Percentiles rank a stretch among this genome's conserved stretches.
phyloP scores from a whole-genome alignment of 805 yeast genomes.

The Cyberlindnera bimundalis region DNA sequence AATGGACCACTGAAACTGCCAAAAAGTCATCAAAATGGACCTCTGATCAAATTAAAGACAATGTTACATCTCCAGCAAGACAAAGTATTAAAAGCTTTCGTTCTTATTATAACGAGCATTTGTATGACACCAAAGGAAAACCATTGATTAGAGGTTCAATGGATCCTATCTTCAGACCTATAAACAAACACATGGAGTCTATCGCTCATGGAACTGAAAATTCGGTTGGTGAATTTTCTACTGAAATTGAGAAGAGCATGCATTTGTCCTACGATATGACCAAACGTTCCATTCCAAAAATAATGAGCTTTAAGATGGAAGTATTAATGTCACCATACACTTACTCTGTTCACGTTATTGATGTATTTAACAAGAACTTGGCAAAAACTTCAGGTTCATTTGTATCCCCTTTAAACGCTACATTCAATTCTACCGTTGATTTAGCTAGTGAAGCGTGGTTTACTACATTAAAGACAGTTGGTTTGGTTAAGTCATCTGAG shows the following conservation, averaged over 20 bases:
- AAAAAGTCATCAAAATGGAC: slow-evolving; percentile 35
- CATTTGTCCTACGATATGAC: slow-evolving; percentile 39
- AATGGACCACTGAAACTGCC: slow-evolving; percentile 31
- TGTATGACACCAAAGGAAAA: slow-evolving; percentile 58
- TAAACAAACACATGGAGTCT: slow-evolving; percentile 51
- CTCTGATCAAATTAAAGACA: slow-evolving; percentile 31
- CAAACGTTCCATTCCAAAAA: slow-evolving; percentile 35
- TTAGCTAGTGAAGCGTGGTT: slow-evolving; percentile 31
- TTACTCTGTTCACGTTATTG: slow-evolving; percentile 34
- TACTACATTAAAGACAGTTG: slow-evolving; percentile 8
- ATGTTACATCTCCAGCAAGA: slow-evolving; percentile 46
- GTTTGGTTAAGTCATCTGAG: background rate
- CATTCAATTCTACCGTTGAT: slow-evolving; percentile 30
- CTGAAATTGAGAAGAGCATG: slow-evolving; percentile 55
- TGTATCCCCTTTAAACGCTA: slow-evolving; percentile 30
- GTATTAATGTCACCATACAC: slow-evolving; percentile 34
- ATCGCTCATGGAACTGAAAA: slow-evolving; percentile 38
- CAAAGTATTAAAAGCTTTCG: slow-evolving; percentile 46
- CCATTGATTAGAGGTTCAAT: slow-evolving; percentile 59
- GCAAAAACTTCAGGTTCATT: slow-evolving; percentile 34
- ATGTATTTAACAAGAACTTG: slow-evolving; percentile 38
- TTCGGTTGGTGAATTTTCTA: slow-evolving; percentile 44
- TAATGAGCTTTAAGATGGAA: slow-evolving; percentile 26
- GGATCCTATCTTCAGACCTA: slow-evolving; percentile 60
- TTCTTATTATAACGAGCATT: slow-evolving; percentile 44